Conservation (phyloP, 495 filamentous ascomycete species). For the Penicillium paradoxum region DNA sequence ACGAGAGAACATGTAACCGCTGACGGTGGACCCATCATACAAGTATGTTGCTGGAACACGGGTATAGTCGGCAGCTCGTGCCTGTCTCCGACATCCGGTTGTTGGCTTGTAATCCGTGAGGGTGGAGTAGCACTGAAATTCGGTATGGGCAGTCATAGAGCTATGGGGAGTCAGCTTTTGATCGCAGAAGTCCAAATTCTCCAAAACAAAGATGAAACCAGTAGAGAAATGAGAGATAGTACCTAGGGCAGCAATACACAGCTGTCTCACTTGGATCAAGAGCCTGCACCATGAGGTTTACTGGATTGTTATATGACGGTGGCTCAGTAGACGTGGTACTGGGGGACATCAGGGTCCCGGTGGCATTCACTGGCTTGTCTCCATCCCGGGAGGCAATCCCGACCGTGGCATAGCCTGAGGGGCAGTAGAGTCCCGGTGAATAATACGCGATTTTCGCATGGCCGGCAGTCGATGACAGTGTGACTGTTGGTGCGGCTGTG, state of each 20-base stretch:
- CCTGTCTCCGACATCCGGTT: not conserved
- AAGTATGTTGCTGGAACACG: not conserved
- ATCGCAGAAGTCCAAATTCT: not conserved
- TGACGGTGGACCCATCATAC: not conserved
- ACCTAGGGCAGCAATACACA: not conserved
- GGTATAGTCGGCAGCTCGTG: not conserved
- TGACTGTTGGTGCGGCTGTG: not conserved
- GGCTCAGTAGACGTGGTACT: not conserved
- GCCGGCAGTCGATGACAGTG: not conserved
- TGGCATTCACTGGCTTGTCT: not conserved
- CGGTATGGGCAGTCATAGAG: not conserved
- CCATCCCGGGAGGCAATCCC: not conserved
- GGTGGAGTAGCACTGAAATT: not conserved
- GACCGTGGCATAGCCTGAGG: not conserved
- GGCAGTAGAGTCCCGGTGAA: not conserved
- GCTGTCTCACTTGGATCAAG: not conserved
- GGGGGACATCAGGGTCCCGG: not conserved
- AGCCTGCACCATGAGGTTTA: not conserved
- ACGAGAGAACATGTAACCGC: not conserved
- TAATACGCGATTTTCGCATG: not conserved
- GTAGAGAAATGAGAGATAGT: not conserved
- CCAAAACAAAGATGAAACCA: not conserved
- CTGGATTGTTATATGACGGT: not conserved
- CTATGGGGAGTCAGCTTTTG: not conserved
- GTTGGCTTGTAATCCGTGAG: not conserved